Base-by-base conservation (phyloP, 129 eudicot species). In the Saposhnikovia divaricata region DNA sequence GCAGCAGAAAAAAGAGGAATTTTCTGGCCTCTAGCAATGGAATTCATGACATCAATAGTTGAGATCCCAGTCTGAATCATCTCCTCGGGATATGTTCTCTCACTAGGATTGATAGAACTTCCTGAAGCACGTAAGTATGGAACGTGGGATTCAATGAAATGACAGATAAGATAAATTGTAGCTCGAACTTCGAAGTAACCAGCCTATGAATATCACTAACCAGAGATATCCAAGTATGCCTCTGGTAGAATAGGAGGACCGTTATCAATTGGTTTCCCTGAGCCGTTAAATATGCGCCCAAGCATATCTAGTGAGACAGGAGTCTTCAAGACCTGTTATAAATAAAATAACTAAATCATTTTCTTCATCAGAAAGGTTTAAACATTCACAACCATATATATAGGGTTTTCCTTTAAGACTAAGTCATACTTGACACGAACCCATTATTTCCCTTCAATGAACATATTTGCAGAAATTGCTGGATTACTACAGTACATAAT, bases 1-100 rank as follows among this genome's bases (percentile, higher is more conserved):
- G 99, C 99, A 78, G 99, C 99, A 83, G 99, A 95, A 81, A 95
- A 95, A 72, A 95, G 88, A 73, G 99, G 99, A 85, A 95, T 95
- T 85, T 95, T 95, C 84, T 95, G 99, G 75, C 99, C 99, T 85
- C 99, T 90, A 74, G 99, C 99, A 86, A 95, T 92, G 66, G 99
- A 95, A 78, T 95, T 95, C 99, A 95, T 95, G 79, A 95, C 99
- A 86, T 95, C 99, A 82, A 95, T 92, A 12, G 99, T 95, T 34
- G 99, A 92, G 73, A 95, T 95, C 72, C 99, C 99, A 48, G 99
- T 95, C 83, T 95, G 99, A 47, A 95, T 95, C 99, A 95, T 95
- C 85, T 95, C 99, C 86, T 95, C 99, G 9, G 99, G 99, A 78
- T 95, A 95, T 40, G 98, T 92, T 87, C 98, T 90, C 93, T 92